Conservation (phyloP, 2,329 filamentous ascomycete genomes). For the Aciculosporium take region DNA sequence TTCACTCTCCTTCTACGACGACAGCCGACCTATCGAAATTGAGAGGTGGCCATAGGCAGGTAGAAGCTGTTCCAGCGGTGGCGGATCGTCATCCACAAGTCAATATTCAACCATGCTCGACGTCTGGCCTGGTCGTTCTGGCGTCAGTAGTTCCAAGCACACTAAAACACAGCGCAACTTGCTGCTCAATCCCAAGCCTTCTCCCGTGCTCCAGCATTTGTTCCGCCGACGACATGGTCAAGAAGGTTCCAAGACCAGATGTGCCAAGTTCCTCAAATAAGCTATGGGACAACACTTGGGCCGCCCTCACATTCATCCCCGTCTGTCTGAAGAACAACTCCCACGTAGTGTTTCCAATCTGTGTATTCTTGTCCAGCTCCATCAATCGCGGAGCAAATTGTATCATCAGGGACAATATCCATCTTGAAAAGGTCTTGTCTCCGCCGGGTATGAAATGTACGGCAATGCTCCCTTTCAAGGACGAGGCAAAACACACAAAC, state of each 20-base stretch:
- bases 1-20: slow-evolving; percentile 2
- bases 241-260: slow-evolving; percentile 17
- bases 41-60: neutral
- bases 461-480: slow-evolving; percentile 23
- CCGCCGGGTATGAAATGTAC: slow-evolving; percentile 37
- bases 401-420: slow-evolving; percentile 39
- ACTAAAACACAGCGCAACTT: slow-evolving; percentile 6
- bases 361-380: slow-evolving; percentile 20
- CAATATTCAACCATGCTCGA: neutral
- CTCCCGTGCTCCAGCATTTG: slow-evolving; percentile 13
- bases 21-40: neutral
- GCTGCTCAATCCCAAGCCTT: slow-evolving; percentile 15
- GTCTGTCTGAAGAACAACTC: slow-evolving; percentile 20
- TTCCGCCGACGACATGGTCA: slow-evolving; percentile 16
- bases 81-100: too few relatives aligned
- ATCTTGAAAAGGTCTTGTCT: slow-evolving; percentile 34
- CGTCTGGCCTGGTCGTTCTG: neutral
- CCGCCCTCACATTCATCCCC: slow-evolving; percentile 24
- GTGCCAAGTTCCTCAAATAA: slow-evolving; percentile 14
- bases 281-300: slow-evolving; percentile 18
- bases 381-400: slow-evolving; percentile 22
- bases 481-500: slow-evolving; percentile 34
- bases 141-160: neutral
- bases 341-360: slow-evolving; percentile 27
- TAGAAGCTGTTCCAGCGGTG: neutral